phyloP scores from a whole-genome alignment of 2,329 filamentous ascomycete genomes.

The Sporothrix sp. region DNA sequence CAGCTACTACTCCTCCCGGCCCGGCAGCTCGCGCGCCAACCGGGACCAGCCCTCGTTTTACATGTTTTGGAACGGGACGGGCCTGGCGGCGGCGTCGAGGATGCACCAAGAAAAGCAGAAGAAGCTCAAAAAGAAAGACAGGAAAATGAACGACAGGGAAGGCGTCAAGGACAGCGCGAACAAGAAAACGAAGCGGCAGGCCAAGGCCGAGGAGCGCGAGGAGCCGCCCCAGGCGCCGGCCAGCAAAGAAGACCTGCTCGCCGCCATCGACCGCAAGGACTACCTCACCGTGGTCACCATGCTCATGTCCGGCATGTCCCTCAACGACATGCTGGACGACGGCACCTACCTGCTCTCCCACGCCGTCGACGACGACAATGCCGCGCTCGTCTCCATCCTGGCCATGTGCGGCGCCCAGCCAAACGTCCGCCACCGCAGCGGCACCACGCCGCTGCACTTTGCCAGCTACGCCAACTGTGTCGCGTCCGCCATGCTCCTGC shows the following conservation, averaged over 20 bases:
- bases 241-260: conserved; percentile 1
- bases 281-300: conserved; percentile 8
- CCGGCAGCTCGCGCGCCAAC: neutral
- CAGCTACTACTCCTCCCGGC: neutral
- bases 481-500: conserved; percentile 18
- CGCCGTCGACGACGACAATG: conserved; percentile 9
- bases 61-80: conserved; percentile 1
- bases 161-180: neutral
- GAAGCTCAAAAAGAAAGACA: neutral
- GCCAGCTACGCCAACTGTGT: conserved; percentile 19
- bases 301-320: conserved; percentile 8
- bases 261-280: conserved; percentile 5
- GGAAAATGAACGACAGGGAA: no score
- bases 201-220: neutral
- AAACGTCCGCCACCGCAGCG: conserved; percentile 13
- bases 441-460: conserved; percentile 21
- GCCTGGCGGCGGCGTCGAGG: neutral
- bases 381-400: conserved; percentile 7
- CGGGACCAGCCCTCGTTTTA: neutral
- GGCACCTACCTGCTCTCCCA: conserved; percentile 5
- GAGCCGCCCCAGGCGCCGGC: neutral
- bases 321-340: conserved; percentile 5
- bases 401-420: conserved; percentile 14
- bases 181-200: neutral
- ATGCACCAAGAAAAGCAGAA: neutral